Conservation (phyloP, 2,329 filamentous ascomycete genomes). For the Purpureocillium lavendulum region DNA sequence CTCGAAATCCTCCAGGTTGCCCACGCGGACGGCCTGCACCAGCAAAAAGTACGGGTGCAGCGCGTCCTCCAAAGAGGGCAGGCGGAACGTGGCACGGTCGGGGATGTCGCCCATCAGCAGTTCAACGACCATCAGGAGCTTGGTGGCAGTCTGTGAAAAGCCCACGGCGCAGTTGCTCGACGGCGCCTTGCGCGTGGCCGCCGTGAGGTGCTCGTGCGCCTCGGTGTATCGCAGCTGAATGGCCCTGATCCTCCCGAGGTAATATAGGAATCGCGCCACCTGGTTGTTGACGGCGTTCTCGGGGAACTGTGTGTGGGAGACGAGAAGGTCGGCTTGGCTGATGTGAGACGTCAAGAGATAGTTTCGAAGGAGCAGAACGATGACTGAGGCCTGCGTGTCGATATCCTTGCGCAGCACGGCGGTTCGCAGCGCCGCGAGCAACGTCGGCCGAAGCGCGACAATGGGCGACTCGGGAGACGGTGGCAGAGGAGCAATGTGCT, state of each 20-base stretch:
- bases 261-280: conserved; percentile 94
- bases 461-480: conserved; percentile 84
- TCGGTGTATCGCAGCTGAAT: conserved; percentile 97
- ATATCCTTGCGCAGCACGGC: conserved; percentile 95
- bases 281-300: conserved; percentile 95
- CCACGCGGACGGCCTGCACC: conserved; percentile 92
- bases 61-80: conserved; percentile 75
- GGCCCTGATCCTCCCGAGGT: conserved; percentile 89
- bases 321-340: conserved; percentile 87
- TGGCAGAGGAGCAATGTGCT: conserved; percentile 79
- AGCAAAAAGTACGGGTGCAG: conserved; percentile 90
- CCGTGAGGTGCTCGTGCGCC: conserved; percentile 87
- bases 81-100: conserved; percentile 87
- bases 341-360: conserved; percentile 96
- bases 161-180: conserved; percentile 82
- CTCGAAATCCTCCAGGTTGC: conserved; percentile 89
- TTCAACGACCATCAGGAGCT: conserved; percentile 94
- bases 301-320: conserved; percentile 93
- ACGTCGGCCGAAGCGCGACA: conserved; percentile 74
- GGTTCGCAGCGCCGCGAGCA: conserved; percentile 83
- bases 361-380: conserved; percentile 88
- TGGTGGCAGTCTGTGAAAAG: conserved; percentile 93
- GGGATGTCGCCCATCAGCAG: conserved; percentile 98
- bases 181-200: conserved; percentile 90
- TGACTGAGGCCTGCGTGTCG: conserved; percentile 94